Percentiles rank a stretch among this genome's conserved stretches.
Evolutionary conservation across 305 asterid genomes (phyloP).

Genomic region (Caryopteris hybrid): DNA sequence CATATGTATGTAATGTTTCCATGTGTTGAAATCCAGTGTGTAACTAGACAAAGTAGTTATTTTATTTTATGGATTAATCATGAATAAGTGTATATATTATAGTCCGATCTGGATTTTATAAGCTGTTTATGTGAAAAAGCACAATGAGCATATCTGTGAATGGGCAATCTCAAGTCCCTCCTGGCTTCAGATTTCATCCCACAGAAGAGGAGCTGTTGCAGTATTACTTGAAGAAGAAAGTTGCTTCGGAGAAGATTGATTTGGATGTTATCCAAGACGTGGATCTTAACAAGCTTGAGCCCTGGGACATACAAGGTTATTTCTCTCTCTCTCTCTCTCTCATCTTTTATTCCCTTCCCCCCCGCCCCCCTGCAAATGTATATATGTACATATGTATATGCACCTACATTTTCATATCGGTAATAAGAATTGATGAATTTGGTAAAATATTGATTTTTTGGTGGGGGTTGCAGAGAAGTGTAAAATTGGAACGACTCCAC

Average conservation of each 20-base stretch:
- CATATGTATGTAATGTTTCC: too few relatives aligned
- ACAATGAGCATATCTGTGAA: conserved; percentile 54
- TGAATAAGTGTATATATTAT: neutral
- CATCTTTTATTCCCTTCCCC: too few relatives aligned
- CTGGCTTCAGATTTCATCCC: conserved; percentile 78
- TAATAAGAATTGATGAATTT: neutral
- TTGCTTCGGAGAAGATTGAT: conserved; percentile 44
- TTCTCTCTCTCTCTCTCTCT: neutral
- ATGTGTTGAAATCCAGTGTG: too few relatives aligned
- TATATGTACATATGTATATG: too few relatives aligned
- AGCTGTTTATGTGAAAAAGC: neutral
- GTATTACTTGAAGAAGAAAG: conserved; percentile 60
- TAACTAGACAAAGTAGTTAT: neutral
- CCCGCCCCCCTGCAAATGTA: too few relatives aligned
- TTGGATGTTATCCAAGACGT: conserved; percentile 64
- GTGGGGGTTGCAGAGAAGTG: conserved; percentile 38
- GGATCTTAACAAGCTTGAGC: conserved; percentile 77
- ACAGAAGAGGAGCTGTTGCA: conserved; percentile 74
- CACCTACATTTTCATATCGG: too few relatives aligned
- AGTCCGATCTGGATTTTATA: neutral
- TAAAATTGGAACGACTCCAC: conserved; percentile 54
- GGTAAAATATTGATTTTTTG: too few relatives aligned
- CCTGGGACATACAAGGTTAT: conserved; percentile 72
- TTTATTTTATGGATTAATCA: too few relatives aligned
- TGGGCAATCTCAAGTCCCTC: conserved; percentile 64